phyloP scores from a whole-genome alignment of 352 stramenopile genomes.

The Phytophthora meadii region DNA sequence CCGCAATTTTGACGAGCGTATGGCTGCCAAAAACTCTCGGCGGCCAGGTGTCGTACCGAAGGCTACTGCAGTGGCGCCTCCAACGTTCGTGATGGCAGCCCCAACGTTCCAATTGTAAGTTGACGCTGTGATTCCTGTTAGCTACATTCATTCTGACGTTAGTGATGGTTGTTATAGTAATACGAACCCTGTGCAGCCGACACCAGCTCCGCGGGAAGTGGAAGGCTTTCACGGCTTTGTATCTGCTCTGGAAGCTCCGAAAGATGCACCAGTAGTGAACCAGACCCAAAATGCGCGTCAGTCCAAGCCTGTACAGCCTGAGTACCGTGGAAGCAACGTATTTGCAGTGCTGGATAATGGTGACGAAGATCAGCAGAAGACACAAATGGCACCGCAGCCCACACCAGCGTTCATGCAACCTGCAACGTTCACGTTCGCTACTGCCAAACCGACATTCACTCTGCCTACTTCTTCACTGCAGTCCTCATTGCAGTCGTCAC shows the following conservation, averaged over 20 bases:
- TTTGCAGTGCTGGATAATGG: slow-evolving; percentile 70
- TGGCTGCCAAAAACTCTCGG: slow-evolving; percentile 53
- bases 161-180: slow-evolving; percentile 22
- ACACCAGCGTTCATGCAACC: slow-evolving; percentile 60
- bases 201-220: slow-evolving; percentile 41
- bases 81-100: slow-evolving; percentile 67
- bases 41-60: slow-evolving; percentile 29
- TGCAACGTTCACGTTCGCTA: slow-evolving; percentile 71
- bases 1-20: slow-evolving; percentile 82
- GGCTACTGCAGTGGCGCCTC: slow-evolving; percentile 43
- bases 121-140: background rate
- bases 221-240: slow-evolving; percentile 80
- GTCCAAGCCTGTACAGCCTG: slow-evolving; percentile 35
- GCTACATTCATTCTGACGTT: background rate
- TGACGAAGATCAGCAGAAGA: slow-evolving; percentile 41
- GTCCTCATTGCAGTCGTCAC: slow-evolving; percentile 29
- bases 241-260: slow-evolving; percentile 60
- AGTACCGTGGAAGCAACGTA: slow-evolving; percentile 58
- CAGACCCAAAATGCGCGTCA: slow-evolving; percentile 33
- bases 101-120: slow-evolving; percentile 82
- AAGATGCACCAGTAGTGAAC: slow-evolving; percentile 36
- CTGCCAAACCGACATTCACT: slow-evolving; percentile 28
- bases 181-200: slow-evolving; percentile 27
- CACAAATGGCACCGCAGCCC: slow-evolving; percentile 17
- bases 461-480: slow-evolving; percentile 25